Conservation (phyloP, 345 rosid genomes). For the Nephelium lappaceum region DNA sequence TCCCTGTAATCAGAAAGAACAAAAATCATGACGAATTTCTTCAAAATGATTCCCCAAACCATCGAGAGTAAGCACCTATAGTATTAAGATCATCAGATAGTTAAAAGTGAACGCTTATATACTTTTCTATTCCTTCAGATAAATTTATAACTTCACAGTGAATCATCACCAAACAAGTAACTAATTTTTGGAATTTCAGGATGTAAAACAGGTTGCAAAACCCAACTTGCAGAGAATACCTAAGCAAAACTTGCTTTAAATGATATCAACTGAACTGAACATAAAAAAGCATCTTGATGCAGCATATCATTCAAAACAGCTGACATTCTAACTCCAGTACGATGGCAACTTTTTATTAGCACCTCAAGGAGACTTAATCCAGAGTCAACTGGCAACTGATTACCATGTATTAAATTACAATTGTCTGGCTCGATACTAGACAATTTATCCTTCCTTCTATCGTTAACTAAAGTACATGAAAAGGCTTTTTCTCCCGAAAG, state of each 20-base stretch:
- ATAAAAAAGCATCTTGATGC: neutral
- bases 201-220: neutral
- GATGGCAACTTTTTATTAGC: neutral
- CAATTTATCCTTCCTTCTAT: neutral
- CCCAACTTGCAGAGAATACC: neutral
- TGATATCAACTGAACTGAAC: neutral
- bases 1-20: conserved; percentile 57
- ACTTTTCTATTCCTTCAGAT: neutral
- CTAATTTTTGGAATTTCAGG: neutral
- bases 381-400: neutral
- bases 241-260: neutral
- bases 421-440: neutral
- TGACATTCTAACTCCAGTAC: neutral
- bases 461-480: neutral
- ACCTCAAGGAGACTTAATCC: neutral
- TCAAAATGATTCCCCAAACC: neutral
- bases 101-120: neutral
- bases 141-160: neutral
- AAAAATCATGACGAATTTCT: conserved; percentile 8
- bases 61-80: neutral
- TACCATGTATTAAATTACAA: neutral
- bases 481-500: neutral
- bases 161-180: neutral
- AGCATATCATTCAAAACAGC: neutral
- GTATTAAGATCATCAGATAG: neutral